These are phyloP conservation scores for Aspergillus sclerotialis DNA, from an alignment of 2,329 filamentous ascomycete species.

Conservation along the genomic window DNA sequence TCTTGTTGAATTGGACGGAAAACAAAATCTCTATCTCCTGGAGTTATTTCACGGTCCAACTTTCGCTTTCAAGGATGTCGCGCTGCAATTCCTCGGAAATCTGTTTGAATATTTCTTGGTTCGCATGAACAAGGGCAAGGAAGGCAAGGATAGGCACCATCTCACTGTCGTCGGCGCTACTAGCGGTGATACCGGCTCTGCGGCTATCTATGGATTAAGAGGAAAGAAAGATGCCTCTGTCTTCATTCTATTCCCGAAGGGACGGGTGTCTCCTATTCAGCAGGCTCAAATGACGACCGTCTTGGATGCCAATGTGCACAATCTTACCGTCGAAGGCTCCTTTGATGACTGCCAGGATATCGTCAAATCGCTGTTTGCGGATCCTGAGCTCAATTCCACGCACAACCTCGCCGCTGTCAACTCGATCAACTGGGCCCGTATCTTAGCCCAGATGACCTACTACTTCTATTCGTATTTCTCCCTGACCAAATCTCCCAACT, in stretches of 20 bases:
- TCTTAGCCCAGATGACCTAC: constrained; percentile 93
- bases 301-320: constrained; percentile 84
- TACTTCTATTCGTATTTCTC: constrained; percentile 94
- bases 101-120: constrained; percentile 54
- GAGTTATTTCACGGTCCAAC: constrained; percentile 96
- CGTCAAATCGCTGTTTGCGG: constrained; percentile 85
- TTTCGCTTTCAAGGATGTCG: constrained; percentile 93
- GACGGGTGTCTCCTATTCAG: constrained; percentile 83
- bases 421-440: constrained; percentile 93
- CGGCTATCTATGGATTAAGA: constrained; percentile 88
- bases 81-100: constrained; percentile 92
- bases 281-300: constrained; percentile 97
- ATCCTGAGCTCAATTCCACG: constrained; percentile 72
- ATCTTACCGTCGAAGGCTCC: constrained; percentile 78
- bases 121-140: constrained; percentile 37
- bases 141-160: constrained; percentile 60
- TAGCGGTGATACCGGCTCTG: constrained; percentile 81
- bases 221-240: constrained; percentile 97
- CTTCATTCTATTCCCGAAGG: constrained; percentile 89
- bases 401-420: constrained; percentile 89
- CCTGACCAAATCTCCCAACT: constrained; percentile 55
- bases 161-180: constrained; percentile 83
- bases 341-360: constrained; percentile 98
- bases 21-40: constrained; percentile 70
- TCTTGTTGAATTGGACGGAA: constrained; percentile 64